Base-by-base conservation (phyloP, 306 rosid genomes). In the Arachis hypogaea region DNA sequence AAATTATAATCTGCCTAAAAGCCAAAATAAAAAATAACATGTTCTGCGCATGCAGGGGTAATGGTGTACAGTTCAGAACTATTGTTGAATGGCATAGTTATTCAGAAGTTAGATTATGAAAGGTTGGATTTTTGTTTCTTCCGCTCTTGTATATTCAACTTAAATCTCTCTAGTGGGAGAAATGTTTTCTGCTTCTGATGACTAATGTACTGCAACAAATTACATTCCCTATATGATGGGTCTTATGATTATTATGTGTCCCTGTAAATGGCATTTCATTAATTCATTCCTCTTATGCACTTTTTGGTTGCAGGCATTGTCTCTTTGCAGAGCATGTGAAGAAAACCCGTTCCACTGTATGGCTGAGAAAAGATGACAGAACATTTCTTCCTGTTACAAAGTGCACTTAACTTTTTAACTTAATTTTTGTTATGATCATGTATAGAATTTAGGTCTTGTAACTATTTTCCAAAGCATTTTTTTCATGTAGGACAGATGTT, bases 81-180 rank as follows among this genome's bases (percentile, higher is more conserved):
- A 73, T 74, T 94, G 58, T 71, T 94, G 82, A 92, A 92, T 70
- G 99, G 97, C 71, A 92, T 94, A 64, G 97, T 94, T 69, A 87
- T 90, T 49, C 99, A 94, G 83, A 92, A 71, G 93, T 85, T 94
- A 86, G 96, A 89, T 70, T 92, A 81, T 78, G 89, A 88, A 80
- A 90, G 99, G 98, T 88, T 59, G 41, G 43, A 84, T 51, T 29
- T 51, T 62, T 75, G 45, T 6, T 57, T 44, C 12, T 69, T 77
- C 40, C 57, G 52, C 54, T 38, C 86, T 63, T 41, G 4, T 72
- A 22, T 62, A 11, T 43, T 63, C 52, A 68, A 65, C 59, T 80
- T 46, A 52, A 73, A 46, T 51, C 42, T 44, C 38, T 59, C 75
- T 22, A 4, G 40, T 4, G 52, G 61, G 73, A 71, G 40, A 9